These are phyloP conservation scores for Litchi chinensis DNA, from an alignment of 345 rosid species.

Conservation along the genomic window DNA sequence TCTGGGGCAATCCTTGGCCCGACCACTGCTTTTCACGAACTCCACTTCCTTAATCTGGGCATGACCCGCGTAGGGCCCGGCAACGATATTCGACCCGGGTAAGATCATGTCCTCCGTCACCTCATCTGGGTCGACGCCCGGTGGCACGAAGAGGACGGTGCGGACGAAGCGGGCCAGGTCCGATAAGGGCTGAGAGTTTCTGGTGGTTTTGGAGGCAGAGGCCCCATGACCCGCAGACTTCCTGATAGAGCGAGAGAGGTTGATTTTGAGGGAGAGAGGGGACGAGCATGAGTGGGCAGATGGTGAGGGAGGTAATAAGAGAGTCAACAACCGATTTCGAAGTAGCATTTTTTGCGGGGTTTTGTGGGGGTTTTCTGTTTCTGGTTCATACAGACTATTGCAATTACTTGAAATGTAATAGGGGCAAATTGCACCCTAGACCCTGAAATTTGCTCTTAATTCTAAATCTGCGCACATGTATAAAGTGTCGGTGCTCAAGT, in stretches of 20 bases:
- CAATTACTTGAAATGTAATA: background rate
- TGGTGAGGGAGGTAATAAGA: background rate
- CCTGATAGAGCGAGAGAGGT: conserved; percentile 17
- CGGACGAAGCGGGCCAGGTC: conserved; percentile 39
- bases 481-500: too few relatives aligned
- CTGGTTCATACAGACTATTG: background rate
- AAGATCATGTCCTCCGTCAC: conserved; percentile 71
- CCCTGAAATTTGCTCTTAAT: too few relatives aligned
- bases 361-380: background rate
- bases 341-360: conserved; percentile 17
- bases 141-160: conserved; percentile 65
- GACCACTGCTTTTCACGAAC: conserved; percentile 84
- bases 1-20: conserved; percentile 87
- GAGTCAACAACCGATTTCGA: conserved; percentile 24
- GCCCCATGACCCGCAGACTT: conserved; percentile 14
- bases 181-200: conserved; percentile 46
- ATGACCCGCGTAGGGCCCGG: conserved; percentile 91
- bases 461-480: too few relatives aligned
- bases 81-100: conserved; percentile 85
- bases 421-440: too few relatives aligned
- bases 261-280: background rate
- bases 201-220: conserved; percentile 38
- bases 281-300: conserved; percentile 16
- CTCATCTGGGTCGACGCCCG: conserved; percentile 75
- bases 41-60: conserved; percentile 85